Evolutionary conservation across 768 basidiomycete genomes (phyloP), one percentile per base, ranked within the genome.

Genomic region (Suillus placidus): DNA sequence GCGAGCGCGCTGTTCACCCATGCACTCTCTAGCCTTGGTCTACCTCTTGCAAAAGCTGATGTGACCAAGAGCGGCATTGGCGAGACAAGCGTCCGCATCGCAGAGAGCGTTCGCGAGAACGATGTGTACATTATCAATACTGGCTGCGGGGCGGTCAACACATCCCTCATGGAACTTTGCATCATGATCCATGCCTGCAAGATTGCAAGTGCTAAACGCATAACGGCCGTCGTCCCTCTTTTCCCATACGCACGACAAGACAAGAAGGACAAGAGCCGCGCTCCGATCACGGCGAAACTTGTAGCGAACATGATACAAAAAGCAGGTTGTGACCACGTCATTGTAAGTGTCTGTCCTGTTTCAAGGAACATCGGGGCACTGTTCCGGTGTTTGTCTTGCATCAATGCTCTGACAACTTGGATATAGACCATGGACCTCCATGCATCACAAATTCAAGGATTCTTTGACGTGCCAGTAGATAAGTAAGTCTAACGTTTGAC

Each of bases 131-230:
- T 99, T 78, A 90, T 99, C 82, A 97, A 95, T 80, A 94, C 94
- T 45, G 92, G 94, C 16, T 90, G 90, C 71, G 88, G 91, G 30
- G 82, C 88, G 64, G 87, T 98, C 71, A 98, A 98, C 75, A 95
- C 94, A 34, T 85, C 96, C 47, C 87, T 99, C 68, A 99, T 99
- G 95, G 97, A 99, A 78, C 86, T 95, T 55, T 94, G 96, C 76
- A 99, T 99, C 73, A 97, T 99, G 94, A 95, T 98, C 73, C 96
- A 98, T 76, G 96, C 97, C 12, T 97, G 97, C 88, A 97, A 96
- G 81, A 99, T 98, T 72, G 97, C 97, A n/a, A 97, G 94, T 69
- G 96, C 97, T 56, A 93, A 92, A 79, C 85, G 97, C 67, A 99
- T 99, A 74, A 99, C 97, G 7, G 97, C 97, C n/a, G 95, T 99